Percentiles rank a stretch among this genome's conserved stretches.
These are phyloP conservation scores for Cubamyces lactineus DNA, from an alignment of 768 basidiomycete genomes.

Conservation along the genomic window DNA sequence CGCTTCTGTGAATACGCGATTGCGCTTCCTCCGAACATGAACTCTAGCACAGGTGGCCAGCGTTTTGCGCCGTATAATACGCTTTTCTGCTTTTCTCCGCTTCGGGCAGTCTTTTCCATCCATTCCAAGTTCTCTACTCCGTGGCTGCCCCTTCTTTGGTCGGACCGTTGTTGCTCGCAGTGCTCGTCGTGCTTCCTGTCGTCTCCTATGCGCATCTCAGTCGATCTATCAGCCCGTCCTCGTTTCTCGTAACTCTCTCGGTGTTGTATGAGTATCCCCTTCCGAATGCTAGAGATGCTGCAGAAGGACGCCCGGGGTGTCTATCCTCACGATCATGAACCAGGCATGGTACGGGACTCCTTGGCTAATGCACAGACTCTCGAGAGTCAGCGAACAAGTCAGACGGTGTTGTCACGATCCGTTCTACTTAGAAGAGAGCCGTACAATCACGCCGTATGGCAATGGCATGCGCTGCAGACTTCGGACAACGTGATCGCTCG, in stretches of 20 bases:
- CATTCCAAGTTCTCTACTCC: no score
- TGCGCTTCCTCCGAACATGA: neutral
- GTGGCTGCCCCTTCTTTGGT: neutral
- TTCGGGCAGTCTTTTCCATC: neutral
- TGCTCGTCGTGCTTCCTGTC: neutral
- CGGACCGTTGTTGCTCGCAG: neutral
- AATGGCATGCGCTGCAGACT: no score
- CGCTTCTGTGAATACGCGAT: neutral
- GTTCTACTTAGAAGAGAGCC: no score
- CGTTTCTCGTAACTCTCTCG: neutral
- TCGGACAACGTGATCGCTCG: no score
- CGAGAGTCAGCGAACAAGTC: no score
- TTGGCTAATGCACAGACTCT: no score
- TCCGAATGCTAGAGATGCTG: constrained; percentile 11
- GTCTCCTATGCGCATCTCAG: constrained; percentile 4
- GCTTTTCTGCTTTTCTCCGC: neutral
- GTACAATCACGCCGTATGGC: no score
- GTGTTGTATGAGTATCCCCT: constrained; percentile 23
- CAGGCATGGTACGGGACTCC: no score
- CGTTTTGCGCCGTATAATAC: constrained; percentile 6
- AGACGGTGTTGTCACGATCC: no score
- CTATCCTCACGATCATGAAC: neutral
- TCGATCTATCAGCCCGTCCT: neutral
- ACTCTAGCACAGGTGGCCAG: constrained; percentile 14
- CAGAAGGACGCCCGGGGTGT: neutral